A percentile compares a stretch with the other conserved stretches of the same genome.
Evolutionary conservation across 129 eudicot species (phyloP).

Genomic region (Flaveria robusta): DNA sequence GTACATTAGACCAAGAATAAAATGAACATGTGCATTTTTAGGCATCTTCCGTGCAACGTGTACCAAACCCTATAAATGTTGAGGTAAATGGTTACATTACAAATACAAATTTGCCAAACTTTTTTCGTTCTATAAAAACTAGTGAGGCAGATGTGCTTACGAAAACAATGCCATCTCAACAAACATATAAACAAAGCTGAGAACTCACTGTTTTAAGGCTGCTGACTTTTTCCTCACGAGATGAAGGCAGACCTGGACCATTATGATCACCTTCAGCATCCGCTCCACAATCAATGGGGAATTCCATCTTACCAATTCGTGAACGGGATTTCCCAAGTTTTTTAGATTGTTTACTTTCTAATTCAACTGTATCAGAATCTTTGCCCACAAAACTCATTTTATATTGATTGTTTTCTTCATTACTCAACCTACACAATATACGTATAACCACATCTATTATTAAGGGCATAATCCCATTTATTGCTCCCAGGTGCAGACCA

Average conservation of each 20-base stretch:
- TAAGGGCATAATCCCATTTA: background rate
- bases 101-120: background rate
- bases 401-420: constrained; percentile 56
- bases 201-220: constrained; percentile 92
- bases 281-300: constrained; percentile 65
- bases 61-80: constrained; percentile 65
- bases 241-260: constrained; percentile 67
- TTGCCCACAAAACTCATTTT: constrained; percentile 41
- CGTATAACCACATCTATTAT: constrained; percentile 10
- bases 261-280: constrained; percentile 82
- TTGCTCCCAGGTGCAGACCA: constrained; percentile 1
- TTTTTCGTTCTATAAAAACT: background rate
- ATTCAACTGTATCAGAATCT: constrained; percentile 67
- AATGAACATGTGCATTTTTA: constrained; percentile 94
- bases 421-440: constrained; percentile 44
- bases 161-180: background rate
- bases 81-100: constrained; percentile 7
- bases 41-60: constrained; percentile 96
- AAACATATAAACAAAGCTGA: background rate
- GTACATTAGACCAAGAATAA: constrained; percentile 86
- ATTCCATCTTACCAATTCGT: constrained; percentile 60
- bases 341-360: constrained; percentile 62
- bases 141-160: background rate
- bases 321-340: constrained; percentile 71
- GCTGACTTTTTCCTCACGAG: constrained; percentile 99